phyloP scores from a whole-genome alignment of 2,329 filamentous ascomycete genomes.

The Zymoseptoria tritici region DNA sequence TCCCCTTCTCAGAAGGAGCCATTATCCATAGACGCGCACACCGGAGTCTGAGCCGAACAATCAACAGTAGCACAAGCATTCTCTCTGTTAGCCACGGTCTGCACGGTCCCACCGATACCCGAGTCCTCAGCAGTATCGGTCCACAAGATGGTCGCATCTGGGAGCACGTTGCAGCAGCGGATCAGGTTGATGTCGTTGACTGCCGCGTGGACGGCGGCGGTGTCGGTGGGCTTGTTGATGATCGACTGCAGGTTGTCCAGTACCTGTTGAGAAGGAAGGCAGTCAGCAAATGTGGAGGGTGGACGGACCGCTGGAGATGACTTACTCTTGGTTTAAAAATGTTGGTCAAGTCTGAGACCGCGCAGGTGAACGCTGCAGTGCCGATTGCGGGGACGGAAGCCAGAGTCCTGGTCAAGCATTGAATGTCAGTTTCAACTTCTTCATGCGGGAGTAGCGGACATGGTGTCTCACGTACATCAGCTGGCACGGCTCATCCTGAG shows the following conservation, averaged over 20 bases:
- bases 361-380: constrained; percentile 11
- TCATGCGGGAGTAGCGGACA: too few relatives aligned
- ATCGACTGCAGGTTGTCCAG: constrained; percentile 12
- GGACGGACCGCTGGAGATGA: neutral
- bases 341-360: constrained; percentile 6
- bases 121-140: neutral
- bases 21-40: neutral
- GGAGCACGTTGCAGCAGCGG: constrained; percentile 21
- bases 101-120: neutral
- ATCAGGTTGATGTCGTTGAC: constrained; percentile 14
- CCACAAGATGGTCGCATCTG: constrained; percentile 7
- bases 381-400: constrained; percentile 1
- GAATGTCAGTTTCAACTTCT: neutral
- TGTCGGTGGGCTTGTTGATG: constrained; percentile 5
- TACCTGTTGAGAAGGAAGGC: constrained; percentile 3
- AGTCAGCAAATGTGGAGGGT: neutral
- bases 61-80: neutral
- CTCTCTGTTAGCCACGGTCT: neutral
- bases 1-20: neutral
- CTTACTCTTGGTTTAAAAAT: constrained; percentile 6
- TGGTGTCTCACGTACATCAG: constrained; percentile 1
- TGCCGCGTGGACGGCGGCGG: constrained; percentile 1
- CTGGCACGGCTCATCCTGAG: constrained; percentile 18
- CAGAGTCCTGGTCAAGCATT: neutral
- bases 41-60: neutral